phyloP scores from a whole-genome alignment of 768 basidiomycete species.

The Lactarius evosmus region DNA sequence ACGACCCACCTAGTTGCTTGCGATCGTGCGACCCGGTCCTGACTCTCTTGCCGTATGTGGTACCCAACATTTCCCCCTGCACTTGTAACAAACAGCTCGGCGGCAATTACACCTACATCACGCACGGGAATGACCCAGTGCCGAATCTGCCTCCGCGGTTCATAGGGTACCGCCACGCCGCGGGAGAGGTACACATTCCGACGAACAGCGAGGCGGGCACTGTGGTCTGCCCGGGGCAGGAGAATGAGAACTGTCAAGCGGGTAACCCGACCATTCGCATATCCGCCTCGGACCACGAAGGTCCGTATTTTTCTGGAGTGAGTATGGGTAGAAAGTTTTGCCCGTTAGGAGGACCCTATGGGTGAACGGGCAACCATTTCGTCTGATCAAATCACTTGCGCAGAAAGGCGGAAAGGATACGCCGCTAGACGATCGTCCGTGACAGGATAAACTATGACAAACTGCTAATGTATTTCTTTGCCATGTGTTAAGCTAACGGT shows the following conservation, averaged over 20 bases:
- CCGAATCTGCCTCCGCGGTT: conserved; percentile 40
- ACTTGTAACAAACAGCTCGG: conserved; percentile 31
- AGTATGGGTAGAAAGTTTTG: background rate
- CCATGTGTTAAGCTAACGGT: too few relatives aligned
- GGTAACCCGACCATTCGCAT: conserved; percentile 16
- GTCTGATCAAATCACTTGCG: too few relatives aligned
- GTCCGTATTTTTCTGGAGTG: conserved; percentile 3
- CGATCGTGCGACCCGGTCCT: too few relatives aligned
- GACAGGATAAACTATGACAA: too few relatives aligned
- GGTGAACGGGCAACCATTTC: too few relatives aligned
- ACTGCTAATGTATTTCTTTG: too few relatives aligned
- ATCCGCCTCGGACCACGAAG: conserved; percentile 16
- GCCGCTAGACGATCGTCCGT: too few relatives aligned
- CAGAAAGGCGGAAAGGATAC: too few relatives aligned
- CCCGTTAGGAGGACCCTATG: background rate
- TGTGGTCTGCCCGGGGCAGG: conserved; percentile 40
- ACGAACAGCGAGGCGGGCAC: conserved; percentile 34
- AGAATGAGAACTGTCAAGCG: conserved; percentile 33
- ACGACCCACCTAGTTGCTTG: conserved; percentile 9
- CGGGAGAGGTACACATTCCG: conserved; percentile 46
- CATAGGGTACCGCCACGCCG: conserved; percentile 44
- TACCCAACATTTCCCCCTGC: background rate
- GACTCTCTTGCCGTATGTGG: too few relatives aligned
- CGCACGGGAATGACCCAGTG: conserved; percentile 45
- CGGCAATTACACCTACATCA: conserved; percentile 35